These are phyloP conservation scores for Geum urbanum DNA, from an alignment of 306 rosid species.

Conservation along the genomic window DNA sequence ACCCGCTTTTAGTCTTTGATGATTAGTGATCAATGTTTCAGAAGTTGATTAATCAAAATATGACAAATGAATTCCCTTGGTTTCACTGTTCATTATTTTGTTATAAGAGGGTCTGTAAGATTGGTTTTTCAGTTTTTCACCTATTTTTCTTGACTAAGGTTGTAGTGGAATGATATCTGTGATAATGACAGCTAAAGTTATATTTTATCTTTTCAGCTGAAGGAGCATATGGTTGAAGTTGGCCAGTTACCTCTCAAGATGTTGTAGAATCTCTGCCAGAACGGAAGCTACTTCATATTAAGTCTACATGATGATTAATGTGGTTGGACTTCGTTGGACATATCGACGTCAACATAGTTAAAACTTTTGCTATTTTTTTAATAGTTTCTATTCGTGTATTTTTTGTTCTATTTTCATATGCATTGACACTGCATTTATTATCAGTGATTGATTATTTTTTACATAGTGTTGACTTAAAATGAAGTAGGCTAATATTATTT, in stretches of 20 bases:
- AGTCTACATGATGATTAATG: no score
- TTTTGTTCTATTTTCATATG: no score
- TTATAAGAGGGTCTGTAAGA: not conserved
- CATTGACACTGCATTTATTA: no score
- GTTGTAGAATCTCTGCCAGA: not conserved
- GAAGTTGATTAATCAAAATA: no score
- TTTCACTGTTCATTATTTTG: not conserved
- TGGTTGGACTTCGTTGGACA: no score
- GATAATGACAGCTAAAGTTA: not conserved
- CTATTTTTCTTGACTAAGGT: not conserved
- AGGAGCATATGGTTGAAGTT: not conserved
- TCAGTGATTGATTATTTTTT: no score
- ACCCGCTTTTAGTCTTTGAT: not conserved
- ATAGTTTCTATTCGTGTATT: no score
- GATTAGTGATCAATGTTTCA: not conserved
- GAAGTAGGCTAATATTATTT: no score
- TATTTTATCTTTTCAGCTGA: not conserved
- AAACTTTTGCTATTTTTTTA: no score
- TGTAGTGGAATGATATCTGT: not conserved
- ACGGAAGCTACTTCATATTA: not conserved
- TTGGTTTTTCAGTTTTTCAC: not conserved
- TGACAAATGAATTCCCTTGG: no score
- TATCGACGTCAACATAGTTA: no score
- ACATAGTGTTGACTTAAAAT: no score
- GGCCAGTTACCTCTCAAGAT: not conserved